These are phyloP conservation scores for Entomortierella lignicola DNA, from an alignment of 192 early-diverging fungal species.

Conservation along the genomic window DNA sequence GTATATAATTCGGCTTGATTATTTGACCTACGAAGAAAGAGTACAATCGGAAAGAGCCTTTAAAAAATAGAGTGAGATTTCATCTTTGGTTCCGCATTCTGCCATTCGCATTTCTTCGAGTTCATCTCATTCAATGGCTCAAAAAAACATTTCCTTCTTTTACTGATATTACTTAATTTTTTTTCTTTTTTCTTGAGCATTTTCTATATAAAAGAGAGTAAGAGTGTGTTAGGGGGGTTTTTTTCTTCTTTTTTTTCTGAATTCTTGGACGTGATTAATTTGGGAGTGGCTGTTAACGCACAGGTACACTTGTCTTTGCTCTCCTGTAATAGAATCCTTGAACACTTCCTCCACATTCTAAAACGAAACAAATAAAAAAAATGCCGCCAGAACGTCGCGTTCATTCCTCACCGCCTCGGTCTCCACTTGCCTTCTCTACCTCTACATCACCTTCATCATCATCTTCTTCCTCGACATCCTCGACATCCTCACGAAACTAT, in stretches of 20 bases:
- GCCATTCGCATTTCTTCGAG: too few species aligned
- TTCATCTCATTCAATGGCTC: not conserved
- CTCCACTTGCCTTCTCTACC: not conserved
- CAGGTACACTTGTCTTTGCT: too few species aligned
- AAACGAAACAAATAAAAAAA: not conserved
- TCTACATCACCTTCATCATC: not conserved
- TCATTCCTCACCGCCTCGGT: constrained; percentile 20
- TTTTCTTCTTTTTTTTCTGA: too few species aligned
- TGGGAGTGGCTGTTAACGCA: too few species aligned
- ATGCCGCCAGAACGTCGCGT: constrained; percentile 44
- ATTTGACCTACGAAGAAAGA: too few species aligned
- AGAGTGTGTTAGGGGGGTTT: too few species aligned
- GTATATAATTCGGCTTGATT: too few species aligned
- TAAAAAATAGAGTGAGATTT: not conserved
- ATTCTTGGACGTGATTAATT: too few species aligned
- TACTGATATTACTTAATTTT: not conserved
- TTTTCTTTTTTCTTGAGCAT: not conserved
- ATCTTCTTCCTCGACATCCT: not conserved
- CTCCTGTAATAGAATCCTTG: too few species aligned
- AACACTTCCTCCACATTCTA: not conserved
- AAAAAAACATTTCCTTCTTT: not conserved
- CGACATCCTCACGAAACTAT: not conserved
- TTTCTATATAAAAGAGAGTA: too few species aligned
- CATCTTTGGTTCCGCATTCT: not conserved
- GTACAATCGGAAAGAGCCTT: too few species aligned